These are phyloP conservation scores for Lablab purpureus DNA, from an alignment of 306 rosid species.

Conservation along the genomic window DNA sequence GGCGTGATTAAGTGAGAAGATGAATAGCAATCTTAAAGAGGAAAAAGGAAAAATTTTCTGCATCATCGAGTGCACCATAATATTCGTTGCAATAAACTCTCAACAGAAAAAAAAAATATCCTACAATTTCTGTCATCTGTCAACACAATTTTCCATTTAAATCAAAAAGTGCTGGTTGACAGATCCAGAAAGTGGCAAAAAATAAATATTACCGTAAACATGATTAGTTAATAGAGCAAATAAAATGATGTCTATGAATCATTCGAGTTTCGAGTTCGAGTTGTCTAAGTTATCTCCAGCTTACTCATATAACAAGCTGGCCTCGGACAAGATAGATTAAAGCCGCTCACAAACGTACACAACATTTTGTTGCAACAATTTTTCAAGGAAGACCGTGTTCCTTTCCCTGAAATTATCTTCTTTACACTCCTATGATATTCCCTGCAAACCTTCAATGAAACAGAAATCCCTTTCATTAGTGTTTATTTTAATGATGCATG, in stretches of 20 bases:
- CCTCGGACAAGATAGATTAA: conserved; percentile 19
- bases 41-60: neutral
- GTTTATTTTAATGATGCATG: conserved; percentile 4
- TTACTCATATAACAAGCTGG: conserved; percentile 21
- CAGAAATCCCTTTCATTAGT: conserved; percentile 18
- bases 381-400: neutral
- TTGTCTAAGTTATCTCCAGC: conserved; percentile 5
- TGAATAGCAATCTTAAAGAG: neutral
- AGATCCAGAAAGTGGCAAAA: neutral
- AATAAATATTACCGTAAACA: neutral
- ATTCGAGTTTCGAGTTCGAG: neutral
- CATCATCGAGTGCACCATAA: neutral
- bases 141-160: neutral
- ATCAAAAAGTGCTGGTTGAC: neutral
- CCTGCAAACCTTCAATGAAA: conserved; percentile 27
- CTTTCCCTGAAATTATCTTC: neutral
- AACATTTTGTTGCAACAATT: neutral
- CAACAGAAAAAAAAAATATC: neutral
- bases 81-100: conserved; percentile 32
- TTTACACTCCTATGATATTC: neutral
- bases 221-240: neutral
- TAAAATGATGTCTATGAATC: neutral
- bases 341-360: neutral
- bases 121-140: neutral
- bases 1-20: too few relatives aligned